Percentiles rank a stretch among this genome's conserved stretches.
phyloP scores from a whole-genome alignment of 345 rosid species.

The Brassica juncea region DNA sequence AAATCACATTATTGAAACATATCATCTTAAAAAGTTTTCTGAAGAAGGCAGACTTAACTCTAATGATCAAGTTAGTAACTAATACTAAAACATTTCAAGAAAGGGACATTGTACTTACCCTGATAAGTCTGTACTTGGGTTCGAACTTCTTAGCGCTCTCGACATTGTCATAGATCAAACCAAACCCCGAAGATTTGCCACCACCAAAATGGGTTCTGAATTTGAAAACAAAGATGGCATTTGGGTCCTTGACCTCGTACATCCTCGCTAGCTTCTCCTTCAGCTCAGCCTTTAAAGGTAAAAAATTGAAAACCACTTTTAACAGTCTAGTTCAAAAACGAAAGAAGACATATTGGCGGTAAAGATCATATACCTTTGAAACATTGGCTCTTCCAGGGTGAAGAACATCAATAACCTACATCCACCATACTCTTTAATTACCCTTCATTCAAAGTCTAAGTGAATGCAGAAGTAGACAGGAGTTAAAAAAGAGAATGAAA shows the following conservation, averaged over 20 bases:
- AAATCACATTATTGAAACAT: too few species aligned
- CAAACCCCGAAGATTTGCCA: conserved; percentile 97
- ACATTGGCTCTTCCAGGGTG: conserved; percentile 97
- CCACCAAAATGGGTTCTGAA: conserved; percentile 98
- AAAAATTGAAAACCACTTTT: not conserved
- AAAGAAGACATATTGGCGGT: not conserved
- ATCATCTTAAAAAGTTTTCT: too few species aligned
- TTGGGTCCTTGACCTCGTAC: conserved; percentile 91
- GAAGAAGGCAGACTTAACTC: not conserved
- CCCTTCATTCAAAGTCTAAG: too few species aligned
- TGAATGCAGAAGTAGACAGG: not conserved
- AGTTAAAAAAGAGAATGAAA: not conserved
- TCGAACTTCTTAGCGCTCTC: conserved; percentile 92
- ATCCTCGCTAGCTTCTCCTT: conserved; percentile 81
- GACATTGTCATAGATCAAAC: conserved; percentile 85
- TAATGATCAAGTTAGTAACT: not conserved
- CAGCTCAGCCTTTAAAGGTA: conserved; percentile 58
- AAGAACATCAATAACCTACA: conserved; percentile 88
- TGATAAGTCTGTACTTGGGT: conserved; percentile 95
- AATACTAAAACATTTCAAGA: not conserved
- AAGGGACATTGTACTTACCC: conserved; percentile 62
- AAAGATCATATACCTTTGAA: conserved; percentile 58
- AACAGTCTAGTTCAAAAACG: not conserved
- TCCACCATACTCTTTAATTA: not conserved
- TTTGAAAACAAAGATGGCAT: conserved; percentile 91